Conservation (phyloP, 768 basidiomycete species). For the Dioszegia crocea region DNA sequence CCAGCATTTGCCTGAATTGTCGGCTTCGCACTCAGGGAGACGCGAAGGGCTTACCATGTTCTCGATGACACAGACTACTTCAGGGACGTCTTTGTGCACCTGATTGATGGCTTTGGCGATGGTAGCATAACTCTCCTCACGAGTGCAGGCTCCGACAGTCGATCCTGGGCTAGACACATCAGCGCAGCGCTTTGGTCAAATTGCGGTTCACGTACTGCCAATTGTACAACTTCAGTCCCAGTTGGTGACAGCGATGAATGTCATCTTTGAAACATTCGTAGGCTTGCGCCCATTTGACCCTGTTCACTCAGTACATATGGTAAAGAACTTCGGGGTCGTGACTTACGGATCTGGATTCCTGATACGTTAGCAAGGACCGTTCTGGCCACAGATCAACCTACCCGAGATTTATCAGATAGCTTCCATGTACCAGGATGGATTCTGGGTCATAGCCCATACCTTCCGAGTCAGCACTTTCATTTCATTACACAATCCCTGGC, state of each 20-base stretch:
- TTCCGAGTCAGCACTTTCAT: constrained; percentile 7
- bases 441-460: constrained; percentile 60
- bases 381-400: constrained; percentile 10
- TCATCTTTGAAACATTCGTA: constrained; percentile 75
- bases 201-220: constrained; percentile 87
- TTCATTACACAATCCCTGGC: too few species aligned
- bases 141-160: constrained; percentile 65
- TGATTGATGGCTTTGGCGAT: constrained; percentile 72
- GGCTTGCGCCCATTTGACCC: constrained; percentile 44
- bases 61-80: constrained; percentile 67
- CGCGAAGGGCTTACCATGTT: constrained; percentile 62
- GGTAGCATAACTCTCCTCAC: constrained; percentile 59
- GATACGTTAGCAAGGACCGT: not conserved
- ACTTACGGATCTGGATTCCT: constrained; percentile 66
- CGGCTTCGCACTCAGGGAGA: not conserved
- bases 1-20: constrained; percentile 65
- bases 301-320: constrained; percentile 2
- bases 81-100: constrained; percentile 62
- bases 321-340: too few species aligned
- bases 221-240: constrained; percentile 72
- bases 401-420: constrained; percentile 77
- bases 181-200: too few species aligned
- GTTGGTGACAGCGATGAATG: constrained; percentile 67
- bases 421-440: constrained; percentile 76
- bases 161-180: constrained; percentile 65